Conservation (phyloP, 2,329 filamentous ascomycete genomes). For the Aureobasidium mangrovei region DNA sequence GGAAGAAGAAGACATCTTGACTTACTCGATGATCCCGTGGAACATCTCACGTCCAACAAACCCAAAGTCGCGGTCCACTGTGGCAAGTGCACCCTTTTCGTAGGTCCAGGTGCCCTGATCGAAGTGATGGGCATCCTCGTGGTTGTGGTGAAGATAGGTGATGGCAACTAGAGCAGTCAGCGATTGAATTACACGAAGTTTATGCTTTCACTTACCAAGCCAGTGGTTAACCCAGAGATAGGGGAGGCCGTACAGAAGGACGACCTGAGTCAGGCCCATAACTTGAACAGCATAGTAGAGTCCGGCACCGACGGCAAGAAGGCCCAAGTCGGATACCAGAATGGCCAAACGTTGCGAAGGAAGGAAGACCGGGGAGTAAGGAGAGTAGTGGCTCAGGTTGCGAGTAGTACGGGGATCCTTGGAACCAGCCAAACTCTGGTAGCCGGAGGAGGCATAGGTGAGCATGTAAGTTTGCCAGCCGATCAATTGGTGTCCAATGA, state of each 20-base stretch:
- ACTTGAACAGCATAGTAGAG: slow-evolving; percentile 46
- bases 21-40: slow-evolving; percentile 55
- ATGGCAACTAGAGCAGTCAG: slow-evolving; percentile 50
- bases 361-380: slow-evolving; percentile 24
- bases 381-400: slow-evolving; percentile 51
- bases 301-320: slow-evolving; percentile 42
- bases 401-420: slow-evolving; percentile 49
- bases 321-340: slow-evolving; percentile 51
- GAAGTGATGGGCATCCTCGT: slow-evolving; percentile 50
- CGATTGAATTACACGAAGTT: background rate
- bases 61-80: slow-evolving; percentile 56
- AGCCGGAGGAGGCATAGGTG: slow-evolving; percentile 20
- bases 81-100: slow-evolving; percentile 52
- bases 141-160: slow-evolving; percentile 67
- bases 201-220: slow-evolving; percentile 44
- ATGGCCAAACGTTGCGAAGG: slow-evolving; percentile 45
- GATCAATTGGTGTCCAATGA: slow-evolving; percentile 22
- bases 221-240: slow-evolving; percentile 65
- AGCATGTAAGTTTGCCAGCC: slow-evolving; percentile 24
- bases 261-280: slow-evolving; percentile 49
- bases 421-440: slow-evolving; percentile 15
- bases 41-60: slow-evolving; percentile 57
- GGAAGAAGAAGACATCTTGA: too few relatives aligned
- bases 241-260: slow-evolving; percentile 53
- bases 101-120: slow-evolving; percentile 52